Evolutionary conservation across 805 yeast species (phyloP).

Genomic region (Zygoascus bituminiphila): DNA sequence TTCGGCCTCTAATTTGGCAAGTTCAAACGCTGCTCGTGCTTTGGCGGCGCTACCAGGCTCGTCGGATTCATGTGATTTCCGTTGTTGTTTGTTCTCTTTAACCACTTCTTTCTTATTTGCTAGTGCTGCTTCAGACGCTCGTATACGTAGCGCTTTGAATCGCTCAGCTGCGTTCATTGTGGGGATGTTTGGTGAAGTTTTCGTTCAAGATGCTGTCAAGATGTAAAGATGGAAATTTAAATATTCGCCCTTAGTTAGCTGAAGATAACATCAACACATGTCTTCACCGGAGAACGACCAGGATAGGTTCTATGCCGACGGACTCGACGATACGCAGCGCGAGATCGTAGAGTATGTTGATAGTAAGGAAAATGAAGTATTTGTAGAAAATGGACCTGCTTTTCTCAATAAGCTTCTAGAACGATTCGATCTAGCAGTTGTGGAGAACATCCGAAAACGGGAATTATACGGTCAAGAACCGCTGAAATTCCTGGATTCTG

Average conservation of each 20-base stretch:
- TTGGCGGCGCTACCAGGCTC: constrained; percentile 20
- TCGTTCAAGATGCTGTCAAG: background rate
- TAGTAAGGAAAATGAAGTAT: constrained; percentile 1
- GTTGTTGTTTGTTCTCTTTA: constrained; percentile 10
- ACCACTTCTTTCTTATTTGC: constrained; percentile 31
- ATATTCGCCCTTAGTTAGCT: too few relatives aligned
- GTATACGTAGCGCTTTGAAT: constrained; percentile 23
- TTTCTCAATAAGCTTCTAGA: constrained; percentile 10
- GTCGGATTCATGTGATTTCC: constrained; percentile 23
- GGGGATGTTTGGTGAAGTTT: background rate
- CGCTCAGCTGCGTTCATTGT: constrained; percentile 8
- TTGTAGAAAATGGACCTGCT: constrained; percentile 1
- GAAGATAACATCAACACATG: background rate
- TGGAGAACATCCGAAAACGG: constrained; percentile 15
- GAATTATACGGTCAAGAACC: constrained; percentile 17
- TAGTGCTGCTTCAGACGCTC: constrained; percentile 24
- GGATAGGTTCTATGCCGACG: constrained; percentile 10
- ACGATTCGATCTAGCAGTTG: constrained; percentile 25
- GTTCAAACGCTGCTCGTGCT: constrained; percentile 33
- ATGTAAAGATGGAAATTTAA: too few relatives aligned
- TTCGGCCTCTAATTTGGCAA: constrained; percentile 30
- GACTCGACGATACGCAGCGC: constrained; percentile 1
- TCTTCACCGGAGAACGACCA: background rate
- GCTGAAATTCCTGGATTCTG: constrained; percentile 20
- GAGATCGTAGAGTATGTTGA: constrained; percentile 7